A percentile compares a stretch with the other conserved stretches of the same genome.
phyloP scores from a whole-genome alignment of 371 early-diverging fungal genomes.

The Apophysomyces ossiformis region DNA sequence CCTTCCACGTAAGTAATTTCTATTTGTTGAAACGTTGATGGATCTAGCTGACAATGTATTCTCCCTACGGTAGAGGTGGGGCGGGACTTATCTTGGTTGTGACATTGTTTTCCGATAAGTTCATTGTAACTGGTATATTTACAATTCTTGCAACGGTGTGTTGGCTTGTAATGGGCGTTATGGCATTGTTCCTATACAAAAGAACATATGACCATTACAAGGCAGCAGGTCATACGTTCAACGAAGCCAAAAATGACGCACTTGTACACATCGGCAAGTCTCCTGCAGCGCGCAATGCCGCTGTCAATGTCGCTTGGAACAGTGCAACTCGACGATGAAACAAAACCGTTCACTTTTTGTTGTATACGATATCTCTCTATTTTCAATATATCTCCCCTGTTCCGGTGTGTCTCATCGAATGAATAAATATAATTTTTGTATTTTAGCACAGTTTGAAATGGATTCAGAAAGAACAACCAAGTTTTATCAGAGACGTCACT shows the following conservation, averaged over 20 bases:
- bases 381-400: slow-evolving; percentile 1
- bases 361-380: slow-evolving; percentile 1
- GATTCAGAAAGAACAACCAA: too few relatives aligned
- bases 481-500: not conserved
- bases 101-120: slow-evolving; percentile 69
- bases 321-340: slow-evolving; percentile 39
- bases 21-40: not conserved
- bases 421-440: not conserved
- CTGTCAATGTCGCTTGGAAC: slow-evolving; percentile 58
- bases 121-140: slow-evolving; percentile 70
- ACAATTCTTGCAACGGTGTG: slow-evolving; percentile 71
- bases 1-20: slow-evolving; percentile 62
- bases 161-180: slow-evolving; percentile 66
- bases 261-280: slow-evolving; percentile 55
- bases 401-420: not conserved
- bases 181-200: slow-evolving; percentile 65
- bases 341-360: slow-evolving; percentile 5
- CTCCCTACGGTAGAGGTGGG: slow-evolving; percentile 64
- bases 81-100: slow-evolving; percentile 84
- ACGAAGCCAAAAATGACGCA: slow-evolving; percentile 84
- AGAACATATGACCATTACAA: slow-evolving; percentile 77
- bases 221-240: slow-evolving; percentile 82
- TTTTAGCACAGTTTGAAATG: not conserved
- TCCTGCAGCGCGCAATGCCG: slow-evolving; percentile 51
- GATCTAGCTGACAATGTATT: not conserved